These are phyloP conservation scores for Pisolithus microcarpus DNA, from an alignment of 768 basidiomycete species.

Conservation along the genomic window DNA sequence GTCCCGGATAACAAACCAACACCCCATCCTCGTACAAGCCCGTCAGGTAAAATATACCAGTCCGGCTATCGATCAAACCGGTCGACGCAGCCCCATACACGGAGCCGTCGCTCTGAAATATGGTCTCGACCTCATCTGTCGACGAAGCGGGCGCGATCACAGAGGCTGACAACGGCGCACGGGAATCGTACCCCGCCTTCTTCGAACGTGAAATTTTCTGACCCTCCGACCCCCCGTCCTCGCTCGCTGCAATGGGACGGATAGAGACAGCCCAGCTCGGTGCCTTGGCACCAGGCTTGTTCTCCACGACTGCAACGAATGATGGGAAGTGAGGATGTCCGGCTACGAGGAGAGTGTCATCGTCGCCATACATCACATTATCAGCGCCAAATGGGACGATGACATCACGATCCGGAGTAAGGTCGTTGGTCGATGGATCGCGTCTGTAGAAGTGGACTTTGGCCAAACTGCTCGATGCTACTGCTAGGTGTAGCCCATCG, in stretches of 20 bases:
- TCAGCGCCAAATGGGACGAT: slow-evolving; percentile 55
- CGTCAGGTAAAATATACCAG: slow-evolving; percentile 44
- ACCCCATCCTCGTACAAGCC: slow-evolving; percentile 56
- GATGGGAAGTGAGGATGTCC: slow-evolving; percentile 63
- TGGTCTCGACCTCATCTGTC: slow-evolving; percentile 43
- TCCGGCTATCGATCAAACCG: slow-evolving; percentile 41
- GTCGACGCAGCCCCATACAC: slow-evolving; percentile 51
- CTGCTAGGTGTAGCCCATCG: slow-evolving; percentile 41
- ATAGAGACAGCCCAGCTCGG: slow-evolving; percentile 58
- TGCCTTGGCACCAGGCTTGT: slow-evolving; percentile 32
- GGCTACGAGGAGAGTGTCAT: slow-evolving; percentile 44
- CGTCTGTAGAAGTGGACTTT: slow-evolving; percentile 48
- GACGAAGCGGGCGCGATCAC: slow-evolving; percentile 31
- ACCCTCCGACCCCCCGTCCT: not conserved
- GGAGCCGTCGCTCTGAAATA: slow-evolving; percentile 72
- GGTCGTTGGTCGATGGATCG: slow-evolving; percentile 35
- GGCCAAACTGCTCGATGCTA: slow-evolving; percentile 47
- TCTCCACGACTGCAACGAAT: slow-evolving; percentile 38
- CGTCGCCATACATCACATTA: slow-evolving; percentile 50
- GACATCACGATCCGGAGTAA: slow-evolving; percentile 34
- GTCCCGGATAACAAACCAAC: slow-evolving; percentile 39
- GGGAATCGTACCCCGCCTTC: slow-evolving; percentile 29
- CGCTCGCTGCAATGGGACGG: slow-evolving; percentile 11
- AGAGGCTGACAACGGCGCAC: slow-evolving; percentile 44
- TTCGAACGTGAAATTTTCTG: not conserved